Percentiles rank a stretch among this genome's conserved stretches.
Evolutionary conservation across 805 yeast genomes (phyloP).

Genomic region (Clavispora santaluciae): DNA sequence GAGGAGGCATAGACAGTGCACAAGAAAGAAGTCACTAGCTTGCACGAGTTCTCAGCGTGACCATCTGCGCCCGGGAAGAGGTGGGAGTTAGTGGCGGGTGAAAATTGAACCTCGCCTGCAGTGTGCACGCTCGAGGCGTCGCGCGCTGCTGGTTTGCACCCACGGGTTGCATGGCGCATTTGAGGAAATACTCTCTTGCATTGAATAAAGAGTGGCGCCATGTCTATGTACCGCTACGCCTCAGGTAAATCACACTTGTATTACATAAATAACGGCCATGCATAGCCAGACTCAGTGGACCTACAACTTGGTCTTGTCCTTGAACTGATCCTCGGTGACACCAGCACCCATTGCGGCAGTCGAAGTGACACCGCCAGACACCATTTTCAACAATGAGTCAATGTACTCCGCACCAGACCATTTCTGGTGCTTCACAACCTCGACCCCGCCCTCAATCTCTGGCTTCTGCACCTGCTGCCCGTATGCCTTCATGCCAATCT

Average conservation of each 20-base stretch:
- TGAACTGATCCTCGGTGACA: slow-evolving; percentile 96
- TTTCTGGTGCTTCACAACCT: slow-evolving; percentile 95
- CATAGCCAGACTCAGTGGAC: background rate
- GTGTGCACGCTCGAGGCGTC: too few species aligned
- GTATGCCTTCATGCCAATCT: slow-evolving; percentile 92
- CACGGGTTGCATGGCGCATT: too few species aligned
- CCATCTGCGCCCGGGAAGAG: too few species aligned
- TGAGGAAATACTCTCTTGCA: too few species aligned
- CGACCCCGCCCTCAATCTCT: slow-evolving; percentile 86
- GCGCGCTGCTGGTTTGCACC: too few species aligned
- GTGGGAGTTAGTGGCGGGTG: too few species aligned
- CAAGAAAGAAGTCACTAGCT: too few species aligned
- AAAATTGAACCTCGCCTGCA: too few species aligned
- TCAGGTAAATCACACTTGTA: background rate
- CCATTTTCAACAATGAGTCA: slow-evolving; percentile 83
- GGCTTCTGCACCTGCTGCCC: slow-evolving; percentile 82
- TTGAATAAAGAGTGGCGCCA: too few species aligned
- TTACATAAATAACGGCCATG: background rate
- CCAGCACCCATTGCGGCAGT: slow-evolving; percentile 99
- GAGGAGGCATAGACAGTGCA: too few species aligned
- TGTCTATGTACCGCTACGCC: too few species aligned
- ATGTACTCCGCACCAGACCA: slow-evolving; percentile 99
- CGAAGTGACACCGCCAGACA: slow-evolving; percentile 89
- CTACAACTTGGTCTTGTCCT: slow-evolving; percentile 28
- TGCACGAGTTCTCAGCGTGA: too few species aligned